Percentiles rank a stretch among this genome's conserved stretches.
Evolutionary conservation across 257 asterid genomes (phyloP).

Genomic region (Capsicum baccatum): DNA sequence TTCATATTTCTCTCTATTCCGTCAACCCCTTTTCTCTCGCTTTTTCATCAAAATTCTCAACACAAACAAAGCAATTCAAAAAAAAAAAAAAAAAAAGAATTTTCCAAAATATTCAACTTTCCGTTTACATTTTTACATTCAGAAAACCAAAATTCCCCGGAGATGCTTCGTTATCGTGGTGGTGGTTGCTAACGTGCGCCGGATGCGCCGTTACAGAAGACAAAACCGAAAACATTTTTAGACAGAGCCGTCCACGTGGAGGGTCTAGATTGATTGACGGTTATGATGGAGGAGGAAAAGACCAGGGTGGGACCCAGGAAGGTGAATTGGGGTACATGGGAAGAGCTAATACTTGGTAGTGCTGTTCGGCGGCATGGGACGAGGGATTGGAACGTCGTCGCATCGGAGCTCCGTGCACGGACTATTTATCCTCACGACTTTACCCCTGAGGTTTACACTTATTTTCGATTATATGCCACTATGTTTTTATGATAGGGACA

Average conservation of each 20-base stretch:
- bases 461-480: not conserved
- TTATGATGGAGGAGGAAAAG: slow-evolving; percentile 42
- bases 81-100: not conserved
- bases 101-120: not conserved
- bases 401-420: slow-evolving; percentile 74
- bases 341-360: slow-evolving; percentile 79
- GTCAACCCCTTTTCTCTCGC: slow-evolving; percentile 40
- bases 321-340: slow-evolving; percentile 82
- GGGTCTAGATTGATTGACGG: slow-evolving; percentile 31
- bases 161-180: not conserved
- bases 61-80: not conserved
- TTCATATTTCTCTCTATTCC: not conserved
- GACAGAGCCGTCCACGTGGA: slow-evolving; percentile 49
- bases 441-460: slow-evolving; percentile 63
- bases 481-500: not conserved
- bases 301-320: slow-evolving; percentile 46
- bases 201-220: slow-evolving; percentile 28
- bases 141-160: not conserved
- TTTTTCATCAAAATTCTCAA: not conserved
- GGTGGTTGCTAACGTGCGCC: slow-evolving; percentile 34
- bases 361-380: slow-evolving; percentile 75
- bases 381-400: slow-evolving; percentile 77
- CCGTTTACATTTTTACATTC: not conserved
- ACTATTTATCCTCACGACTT: slow-evolving; percentile 53
- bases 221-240: not conserved